Evolutionary conservation across 148 eudicot genomes (phyloP).

Genomic region (Silene conica): DNA sequence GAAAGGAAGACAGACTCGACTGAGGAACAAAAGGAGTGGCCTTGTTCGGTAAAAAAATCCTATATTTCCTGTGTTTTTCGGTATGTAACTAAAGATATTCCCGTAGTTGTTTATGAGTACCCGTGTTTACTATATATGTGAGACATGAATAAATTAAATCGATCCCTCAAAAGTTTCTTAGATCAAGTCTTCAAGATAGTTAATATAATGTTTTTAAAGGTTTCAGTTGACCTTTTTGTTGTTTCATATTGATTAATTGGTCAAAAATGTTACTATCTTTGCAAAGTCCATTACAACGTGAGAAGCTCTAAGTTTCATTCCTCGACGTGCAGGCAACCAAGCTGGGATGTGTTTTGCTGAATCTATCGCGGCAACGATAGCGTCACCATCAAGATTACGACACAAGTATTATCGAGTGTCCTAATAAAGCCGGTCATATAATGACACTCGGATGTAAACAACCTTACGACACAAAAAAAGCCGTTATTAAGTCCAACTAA

Average conservation of each 20-base stretch:
- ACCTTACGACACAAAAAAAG: too few relatives aligned
- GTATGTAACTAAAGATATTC: too few relatives aligned
- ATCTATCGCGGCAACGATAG: not conserved
- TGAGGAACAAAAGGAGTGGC: not conserved
- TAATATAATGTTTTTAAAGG: too few relatives aligned
- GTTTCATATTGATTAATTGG: not conserved
- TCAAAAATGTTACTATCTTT: too few relatives aligned
- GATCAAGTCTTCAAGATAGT: too few relatives aligned
- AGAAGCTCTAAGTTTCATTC: constrained; percentile 17
- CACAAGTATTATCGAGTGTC: not conserved
- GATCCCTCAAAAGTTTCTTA: not conserved
- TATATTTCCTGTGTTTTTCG: not conserved
- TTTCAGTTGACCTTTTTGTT: constrained; percentile 12
- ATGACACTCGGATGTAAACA: too few relatives aligned
- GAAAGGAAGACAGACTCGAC: not conserved
- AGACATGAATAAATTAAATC: too few relatives aligned
- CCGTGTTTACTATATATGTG: too few relatives aligned
- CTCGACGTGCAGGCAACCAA: constrained; percentile 24
- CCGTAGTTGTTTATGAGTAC: too few relatives aligned
- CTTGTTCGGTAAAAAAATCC: constrained; percentile 9
- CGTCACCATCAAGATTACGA: constrained; percentile 12
- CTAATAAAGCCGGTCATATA: not conserved
- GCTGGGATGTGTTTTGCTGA: not conserved
- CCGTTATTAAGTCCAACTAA: too few relatives aligned
- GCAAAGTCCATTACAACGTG: constrained; percentile 14